Conservation (phyloP, 768 basidiomycete species). For the Auriscalpium orientale region DNA sequence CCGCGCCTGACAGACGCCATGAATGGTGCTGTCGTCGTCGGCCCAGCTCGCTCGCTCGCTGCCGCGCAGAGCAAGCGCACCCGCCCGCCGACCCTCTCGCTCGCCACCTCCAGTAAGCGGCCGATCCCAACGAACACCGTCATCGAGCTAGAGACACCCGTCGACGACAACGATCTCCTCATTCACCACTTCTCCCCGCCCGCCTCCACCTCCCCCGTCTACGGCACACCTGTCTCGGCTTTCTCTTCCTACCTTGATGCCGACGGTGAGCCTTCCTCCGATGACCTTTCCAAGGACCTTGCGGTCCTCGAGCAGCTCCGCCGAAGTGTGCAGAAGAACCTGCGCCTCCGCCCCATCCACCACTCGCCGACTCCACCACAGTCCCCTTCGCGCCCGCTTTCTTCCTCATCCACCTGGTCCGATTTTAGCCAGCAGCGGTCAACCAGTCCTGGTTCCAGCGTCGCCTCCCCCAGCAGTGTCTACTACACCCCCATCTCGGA, state of each 20-base stretch:
- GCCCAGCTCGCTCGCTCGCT: slow-evolving; percentile 3
- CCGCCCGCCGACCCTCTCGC: slow-evolving; percentile 46
- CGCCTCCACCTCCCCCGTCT: slow-evolving; percentile 22
- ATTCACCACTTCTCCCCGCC: slow-evolving; percentile 20
- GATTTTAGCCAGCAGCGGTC: slow-evolving; percentile 28
- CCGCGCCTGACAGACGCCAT: background rate
- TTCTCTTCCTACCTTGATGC: slow-evolving; percentile 17
- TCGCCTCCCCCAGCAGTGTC: slow-evolving; percentile 29
- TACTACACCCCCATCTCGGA: slow-evolving; percentile 51
- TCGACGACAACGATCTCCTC: slow-evolving; percentile 26
- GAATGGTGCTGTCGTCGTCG: slow-evolving; percentile 8
- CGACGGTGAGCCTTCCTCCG: slow-evolving; percentile 24
- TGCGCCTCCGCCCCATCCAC: slow-evolving; percentile 70
- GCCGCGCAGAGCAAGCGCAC: slow-evolving; percentile 28
- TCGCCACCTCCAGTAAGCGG: slow-evolving; percentile 21
- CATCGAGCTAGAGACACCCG: slow-evolving; percentile 27
- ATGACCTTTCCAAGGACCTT: slow-evolving; percentile 63
- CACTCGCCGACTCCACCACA: slow-evolving; percentile 28
- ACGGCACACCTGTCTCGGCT: slow-evolving; percentile 20
- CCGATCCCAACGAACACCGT: slow-evolving; percentile 21
- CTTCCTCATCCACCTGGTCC: slow-evolving; percentile 19
- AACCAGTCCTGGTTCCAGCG: slow-evolving; percentile 39
- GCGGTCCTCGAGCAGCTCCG: slow-evolving; percentile 62
- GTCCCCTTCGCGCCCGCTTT: slow-evolving; percentile 18
- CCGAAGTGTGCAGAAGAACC: slow-evolving; percentile 65